Evolutionary conservation across 1,139 yeast genomes (phyloP), one percentile per base, ranked within the genome.

Genomic region (Entelexis sorbosivorans): DNA sequence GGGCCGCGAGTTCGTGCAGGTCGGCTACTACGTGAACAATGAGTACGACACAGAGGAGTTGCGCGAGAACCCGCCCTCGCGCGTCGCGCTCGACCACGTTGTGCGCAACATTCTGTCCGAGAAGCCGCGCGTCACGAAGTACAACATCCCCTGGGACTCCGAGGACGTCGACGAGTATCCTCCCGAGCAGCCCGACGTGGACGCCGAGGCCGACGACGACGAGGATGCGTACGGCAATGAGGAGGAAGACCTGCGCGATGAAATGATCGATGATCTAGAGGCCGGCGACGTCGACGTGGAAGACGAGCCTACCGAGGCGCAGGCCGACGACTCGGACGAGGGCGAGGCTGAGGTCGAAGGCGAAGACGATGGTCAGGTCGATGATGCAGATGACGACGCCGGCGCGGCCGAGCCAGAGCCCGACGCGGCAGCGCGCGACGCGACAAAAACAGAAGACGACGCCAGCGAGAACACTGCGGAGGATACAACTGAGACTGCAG

Each of bases 1-100:
- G 50, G 96, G 85, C 56, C 74, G 93, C 60, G 98, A 91, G 66
- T 91, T 91, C 71, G 98, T 91, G 5, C 73, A 97, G 56, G 98
- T 91, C 14, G 98, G 98, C 0, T 91, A 91, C 69, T 91, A 91
- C 64, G 98, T 91, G 53, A 91, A 91, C 69, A 91, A 91, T 66
- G 99, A 91, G 65, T 91, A 91, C 63, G 96, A 91, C 63, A 74
- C 82, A 13, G 97, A 89, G 64, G 98, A 91, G 62, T 70, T 91
- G 62, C 75, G 96, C 56, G 95, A 87, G 62, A 87, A 86, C 60
- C 97, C 98, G 1, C 98, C 98, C 1, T 77, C 81, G 10, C 86
- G 87, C 64, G 96, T 91, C 1, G 96, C 86, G 63, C 89, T 91
- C 16, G 96, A 89, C 52, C 94, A 84, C 63, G 96, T 91, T 38